Conservation (phyloP, 2,329 filamentous ascomycete species). For the Exophiala viscosa region DNA sequence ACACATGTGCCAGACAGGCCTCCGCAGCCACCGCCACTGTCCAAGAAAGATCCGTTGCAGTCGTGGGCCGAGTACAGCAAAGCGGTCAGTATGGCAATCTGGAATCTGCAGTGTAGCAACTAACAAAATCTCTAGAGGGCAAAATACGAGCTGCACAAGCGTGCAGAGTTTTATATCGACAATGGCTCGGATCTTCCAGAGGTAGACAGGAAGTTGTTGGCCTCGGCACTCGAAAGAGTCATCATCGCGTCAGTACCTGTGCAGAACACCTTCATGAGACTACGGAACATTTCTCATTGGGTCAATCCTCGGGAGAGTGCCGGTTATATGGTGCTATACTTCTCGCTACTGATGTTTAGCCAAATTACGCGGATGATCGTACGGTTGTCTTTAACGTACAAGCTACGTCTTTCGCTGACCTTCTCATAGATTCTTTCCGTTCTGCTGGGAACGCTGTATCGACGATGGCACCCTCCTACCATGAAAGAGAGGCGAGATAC, state of each 20-base stretch:
- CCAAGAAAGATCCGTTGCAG: too few species aligned
- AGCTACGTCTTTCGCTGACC: neutral
- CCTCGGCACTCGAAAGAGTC: constrained; percentile 9
- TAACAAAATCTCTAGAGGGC: too few species aligned
- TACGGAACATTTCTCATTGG: constrained; percentile 13
- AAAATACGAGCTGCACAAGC: too few species aligned
- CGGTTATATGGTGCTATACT: constrained; percentile 17
- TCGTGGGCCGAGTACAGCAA: too few species aligned
- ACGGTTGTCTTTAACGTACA: neutral
- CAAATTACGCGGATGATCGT: constrained; percentile 10
- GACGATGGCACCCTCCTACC: constrained; percentile 3
- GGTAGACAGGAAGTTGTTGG: constrained; percentile 5
- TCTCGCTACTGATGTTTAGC: constrained; percentile 11
- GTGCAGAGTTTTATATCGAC: too few species aligned
- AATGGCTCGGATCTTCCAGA: neutral
- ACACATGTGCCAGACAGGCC: too few species aligned
- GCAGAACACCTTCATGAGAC: constrained; percentile 12
- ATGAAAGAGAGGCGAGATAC: constrained; percentile 1
- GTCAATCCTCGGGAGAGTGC: constrained; percentile 8
- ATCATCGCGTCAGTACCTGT: constrained; percentile 12
- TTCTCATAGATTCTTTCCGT: constrained; percentile 10
- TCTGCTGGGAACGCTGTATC: constrained; percentile 7
- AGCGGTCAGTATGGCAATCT: too few species aligned
- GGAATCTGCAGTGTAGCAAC: too few species aligned
- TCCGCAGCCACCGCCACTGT: too few species aligned